A percentile compares a stretch with the other conserved stretches of the same genome.
These are phyloP conservation scores for Aspergillus viridinutans DNA, from an alignment of 2,329 filamentous ascomycete species.

Conservation along the genomic window DNA sequence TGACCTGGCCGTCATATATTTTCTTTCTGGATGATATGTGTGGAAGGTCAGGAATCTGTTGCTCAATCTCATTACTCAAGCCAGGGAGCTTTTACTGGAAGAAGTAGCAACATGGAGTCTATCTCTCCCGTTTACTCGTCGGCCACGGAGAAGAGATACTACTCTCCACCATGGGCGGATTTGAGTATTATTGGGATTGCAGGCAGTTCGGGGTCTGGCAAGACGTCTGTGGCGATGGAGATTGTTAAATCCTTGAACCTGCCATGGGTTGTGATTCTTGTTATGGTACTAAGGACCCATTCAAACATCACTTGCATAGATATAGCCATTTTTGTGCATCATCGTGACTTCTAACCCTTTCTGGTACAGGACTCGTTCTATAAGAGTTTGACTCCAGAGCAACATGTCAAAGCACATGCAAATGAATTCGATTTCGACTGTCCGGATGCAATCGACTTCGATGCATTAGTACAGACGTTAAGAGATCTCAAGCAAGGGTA, in stretches of 20 bases:
- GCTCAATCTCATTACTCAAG: neutral
- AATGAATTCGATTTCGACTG: conserved; percentile 97
- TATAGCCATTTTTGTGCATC: neutral
- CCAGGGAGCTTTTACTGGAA: neutral
- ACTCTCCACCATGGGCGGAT: conserved; percentile 92
- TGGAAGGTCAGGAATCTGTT: conserved; percentile 1
- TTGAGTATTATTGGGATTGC: conserved; percentile 95
- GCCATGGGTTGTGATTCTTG: conserved; percentile 96
- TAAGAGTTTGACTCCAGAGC: conserved; percentile 75
- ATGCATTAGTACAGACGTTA: conserved; percentile 74
- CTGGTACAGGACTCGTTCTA: conserved; percentile 84
- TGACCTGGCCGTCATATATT: neutral
- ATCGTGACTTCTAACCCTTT: conserved; percentile 14
- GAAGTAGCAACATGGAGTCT: conserved; percentile 30
- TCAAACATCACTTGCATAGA: conserved; percentile 5
- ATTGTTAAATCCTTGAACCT: conserved; percentile 87
- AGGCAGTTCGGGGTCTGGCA: conserved; percentile 90
- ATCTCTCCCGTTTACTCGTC: conserved; percentile 34
- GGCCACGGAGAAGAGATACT: conserved; percentile 65
- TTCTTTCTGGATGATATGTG: conserved; percentile 2
- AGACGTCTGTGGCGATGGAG: conserved; percentile 88
- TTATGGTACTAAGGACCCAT: conserved; percentile 63
- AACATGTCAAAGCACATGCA: conserved; percentile 73
- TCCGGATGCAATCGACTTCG: conserved; percentile 91
- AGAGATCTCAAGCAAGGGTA: conserved; percentile 89